These are phyloP conservation scores for Neonectria punicea DNA, from an alignment of 2,329 filamentous ascomycete species.

Conservation along the genomic window DNA sequence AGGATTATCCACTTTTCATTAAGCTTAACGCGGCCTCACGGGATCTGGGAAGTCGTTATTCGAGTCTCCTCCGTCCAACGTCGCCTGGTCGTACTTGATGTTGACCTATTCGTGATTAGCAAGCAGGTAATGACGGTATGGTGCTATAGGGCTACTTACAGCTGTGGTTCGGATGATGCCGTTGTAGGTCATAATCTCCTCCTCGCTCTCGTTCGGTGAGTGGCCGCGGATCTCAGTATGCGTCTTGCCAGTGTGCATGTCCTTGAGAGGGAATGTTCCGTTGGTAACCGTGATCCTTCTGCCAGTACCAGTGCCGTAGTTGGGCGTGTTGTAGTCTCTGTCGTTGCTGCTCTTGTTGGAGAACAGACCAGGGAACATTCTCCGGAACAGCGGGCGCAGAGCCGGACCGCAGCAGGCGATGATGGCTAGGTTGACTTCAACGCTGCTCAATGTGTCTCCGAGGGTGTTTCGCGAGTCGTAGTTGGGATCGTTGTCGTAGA, in stretches of 20 bases:
- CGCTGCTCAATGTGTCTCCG: constrained; percentile 45
- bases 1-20: neutral
- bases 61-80: constrained; percentile 19
- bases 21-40: neutral
- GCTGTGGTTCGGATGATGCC: constrained; percentile 36
- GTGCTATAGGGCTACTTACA: constrained; percentile 5
- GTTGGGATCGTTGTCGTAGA: constrained; percentile 27
- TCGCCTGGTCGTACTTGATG: constrained; percentile 25
- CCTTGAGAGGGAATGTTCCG: constrained; percentile 28
- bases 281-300: constrained; percentile 3
- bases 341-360: constrained; percentile 28
- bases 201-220: constrained; percentile 36
- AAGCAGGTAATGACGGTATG: neutral
- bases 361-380: constrained; percentile 38
- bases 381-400: constrained; percentile 32
- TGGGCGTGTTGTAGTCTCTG: constrained; percentile 24
- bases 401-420: constrained; percentile 49
- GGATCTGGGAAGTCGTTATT: constrained; percentile 10
- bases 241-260: constrained; percentile 29
- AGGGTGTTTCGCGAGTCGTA: constrained; percentile 42
- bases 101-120: constrained; percentile 17
- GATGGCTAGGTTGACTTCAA: constrained; percentile 52
- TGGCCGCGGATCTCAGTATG: constrained; percentile 35
- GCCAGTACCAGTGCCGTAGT: constrained; percentile 23
- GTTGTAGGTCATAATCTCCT: constrained; percentile 41